Evolutionary conservation across 2,329 filamentous ascomycete genomes (phyloP).

Genomic region (Aspergillus bombycis): DNA sequence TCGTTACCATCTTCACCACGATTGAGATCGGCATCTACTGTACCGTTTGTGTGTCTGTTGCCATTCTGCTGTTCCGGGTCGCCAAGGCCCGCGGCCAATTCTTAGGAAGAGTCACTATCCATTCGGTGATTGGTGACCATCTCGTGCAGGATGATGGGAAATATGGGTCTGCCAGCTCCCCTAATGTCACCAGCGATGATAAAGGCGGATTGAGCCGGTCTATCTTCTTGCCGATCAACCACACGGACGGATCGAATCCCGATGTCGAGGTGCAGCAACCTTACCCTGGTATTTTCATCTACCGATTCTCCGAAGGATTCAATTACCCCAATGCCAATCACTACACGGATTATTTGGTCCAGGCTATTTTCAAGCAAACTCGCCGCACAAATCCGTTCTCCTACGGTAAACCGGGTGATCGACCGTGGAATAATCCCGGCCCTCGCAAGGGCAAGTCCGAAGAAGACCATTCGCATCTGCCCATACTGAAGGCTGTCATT

Average conservation of each 20-base stretch:
- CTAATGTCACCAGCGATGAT: slow-evolving; percentile 36
- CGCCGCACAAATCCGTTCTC: slow-evolving; percentile 72
- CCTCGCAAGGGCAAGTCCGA: slow-evolving; percentile 61
- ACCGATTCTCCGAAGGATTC: slow-evolving; percentile 91
- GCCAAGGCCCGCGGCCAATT: slow-evolving; percentile 82
- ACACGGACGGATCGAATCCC: slow-evolving; percentile 89
- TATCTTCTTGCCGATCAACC: slow-evolving; percentile 83
- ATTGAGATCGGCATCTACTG: slow-evolving; percentile 95
- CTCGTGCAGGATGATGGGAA: slow-evolving; percentile 66
- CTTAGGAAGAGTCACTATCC: slow-evolving; percentile 79
- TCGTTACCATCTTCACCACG: slow-evolving; percentile 82
- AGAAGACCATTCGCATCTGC: slow-evolving; percentile 55
- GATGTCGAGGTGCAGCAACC: slow-evolving; percentile 76
- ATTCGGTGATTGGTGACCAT: slow-evolving; percentile 80
- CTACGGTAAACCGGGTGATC: slow-evolving; percentile 70
- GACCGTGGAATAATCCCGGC: slow-evolving; percentile 94
- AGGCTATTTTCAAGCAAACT: slow-evolving; percentile 70
- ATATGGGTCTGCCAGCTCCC: slow-evolving; percentile 58
- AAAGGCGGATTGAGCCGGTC: slow-evolving; percentile 64
- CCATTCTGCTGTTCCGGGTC: slow-evolving; percentile 79
- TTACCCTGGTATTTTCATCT: slow-evolving; percentile 93
- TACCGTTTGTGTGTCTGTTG: slow-evolving; percentile 76
- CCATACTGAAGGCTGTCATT: slow-evolving; percentile 84
- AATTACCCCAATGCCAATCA: slow-evolving; percentile 94
- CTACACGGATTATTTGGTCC: slow-evolving; percentile 77